Evolutionary conservation across 805 yeast species (phyloP), one percentile per base, ranked within the genome.

Genomic region (Kodamaea hsintzibuensis): DNA sequence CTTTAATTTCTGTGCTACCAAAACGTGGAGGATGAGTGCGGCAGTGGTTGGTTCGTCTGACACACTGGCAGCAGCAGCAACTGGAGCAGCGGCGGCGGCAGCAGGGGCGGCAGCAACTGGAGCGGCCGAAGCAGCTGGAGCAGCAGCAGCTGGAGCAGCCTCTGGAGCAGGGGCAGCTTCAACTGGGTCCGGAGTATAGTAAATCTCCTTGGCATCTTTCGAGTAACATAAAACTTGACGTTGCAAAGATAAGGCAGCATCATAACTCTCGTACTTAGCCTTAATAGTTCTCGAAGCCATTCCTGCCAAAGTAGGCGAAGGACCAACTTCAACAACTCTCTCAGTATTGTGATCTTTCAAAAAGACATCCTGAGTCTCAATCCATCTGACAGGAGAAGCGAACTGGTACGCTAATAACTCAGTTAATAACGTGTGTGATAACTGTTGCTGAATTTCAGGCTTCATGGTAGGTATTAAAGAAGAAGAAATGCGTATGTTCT

Each of bases 301-400:
- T 62, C 98, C 98, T 42, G 98, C 95, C 70, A 95, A 82, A 44
- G 99, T 95, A 57, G 99, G 98, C 48, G 98, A 91, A 57, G 99
- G 99, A 53, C 99, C 99, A 60, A 95, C 90, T 76, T 95, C 99
- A 61, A 95, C 97, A 57, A 95, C 93, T 69, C 99, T 84, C 78
- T 96, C 99, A 57, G 98, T 88, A 76, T 93, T 91, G 83, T 84
- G 88, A 64, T 91, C 95, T 72, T 89, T 89, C 71, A 95, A 83
- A 70, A 95, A 89, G 55, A 95, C 98, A 78, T 95, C 99, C 77
- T 95, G 99, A 58, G 99, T 95, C 73, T 96, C 99, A 72, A 96
- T 95, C 98, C 99, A 95, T 82, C 98, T 86, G 60, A 95, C 99
- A 47, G 99, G 99, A 58, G 98, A 92, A 49, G 99, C 99, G 68